phyloP scores from a whole-genome alignment of 2,329 filamentous ascomycete genomes.

The Diaporthe capsici region DNA sequence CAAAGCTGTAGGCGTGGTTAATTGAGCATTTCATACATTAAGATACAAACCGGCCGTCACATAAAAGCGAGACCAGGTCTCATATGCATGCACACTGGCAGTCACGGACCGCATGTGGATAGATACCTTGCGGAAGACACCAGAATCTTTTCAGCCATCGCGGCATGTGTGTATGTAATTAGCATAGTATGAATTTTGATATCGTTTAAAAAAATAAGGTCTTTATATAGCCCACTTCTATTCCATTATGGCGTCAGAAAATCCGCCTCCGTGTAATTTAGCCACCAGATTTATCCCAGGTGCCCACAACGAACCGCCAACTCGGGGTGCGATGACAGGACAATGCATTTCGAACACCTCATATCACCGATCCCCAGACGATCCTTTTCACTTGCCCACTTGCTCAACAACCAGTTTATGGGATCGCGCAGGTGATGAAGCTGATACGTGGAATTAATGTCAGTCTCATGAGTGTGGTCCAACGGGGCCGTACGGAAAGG shows the following conservation, averaged over 20 bases:
- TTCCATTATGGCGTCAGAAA: neutral
- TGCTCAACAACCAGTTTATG: neutral
- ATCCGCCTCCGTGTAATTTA: neutral
- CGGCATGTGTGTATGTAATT: neutral
- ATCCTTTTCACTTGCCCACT: neutral
- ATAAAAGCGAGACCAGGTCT: neutral
- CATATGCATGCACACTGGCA: neutral
- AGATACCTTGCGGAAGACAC: too few relatives aligned
- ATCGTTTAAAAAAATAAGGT: neutral
- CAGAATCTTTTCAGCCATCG: neutral
- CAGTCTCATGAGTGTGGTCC: neutral
- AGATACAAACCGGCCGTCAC: neutral
- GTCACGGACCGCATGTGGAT: neutral
- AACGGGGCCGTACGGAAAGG: rapidly evolving
- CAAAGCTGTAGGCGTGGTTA: too few relatives aligned
- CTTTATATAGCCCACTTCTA: neutral
- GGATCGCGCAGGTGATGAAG: neutral
- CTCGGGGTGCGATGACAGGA: neutral
- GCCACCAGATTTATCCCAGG: neutral
- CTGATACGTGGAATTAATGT: neutral
- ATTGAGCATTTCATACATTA: too few relatives aligned
- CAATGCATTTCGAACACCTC: neutral
- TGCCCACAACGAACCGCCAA: neutral
- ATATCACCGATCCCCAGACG: neutral
- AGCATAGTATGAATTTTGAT: neutral